phyloP scores from a whole-genome alignment of 2,329 filamentous ascomycete species.

The Phyllosticta citrichinensis region DNA sequence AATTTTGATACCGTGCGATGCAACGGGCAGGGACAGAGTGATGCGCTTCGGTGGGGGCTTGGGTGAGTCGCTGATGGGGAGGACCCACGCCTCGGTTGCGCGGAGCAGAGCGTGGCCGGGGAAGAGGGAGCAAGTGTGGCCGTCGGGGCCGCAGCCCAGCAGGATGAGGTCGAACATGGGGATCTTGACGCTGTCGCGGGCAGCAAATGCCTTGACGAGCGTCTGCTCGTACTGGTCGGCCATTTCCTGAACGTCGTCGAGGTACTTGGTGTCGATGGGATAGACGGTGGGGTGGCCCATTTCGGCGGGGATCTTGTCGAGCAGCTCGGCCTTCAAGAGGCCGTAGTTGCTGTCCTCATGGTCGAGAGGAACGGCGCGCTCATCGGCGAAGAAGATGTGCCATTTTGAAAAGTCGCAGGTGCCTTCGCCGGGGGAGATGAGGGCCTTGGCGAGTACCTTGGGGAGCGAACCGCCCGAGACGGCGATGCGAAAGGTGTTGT shows the following conservation, averaged over 20 bases:
- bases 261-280: constrained; percentile 59
- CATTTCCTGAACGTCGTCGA: constrained; percentile 78
- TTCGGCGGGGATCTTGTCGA: constrained; percentile 71
- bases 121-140: constrained; percentile 95
- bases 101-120: constrained; percentile 78
- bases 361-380: constrained; percentile 85
- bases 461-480: constrained; percentile 92
- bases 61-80: constrained; percentile 82
- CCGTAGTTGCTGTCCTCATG: constrained; percentile 91
- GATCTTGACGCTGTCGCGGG: constrained; percentile 84
- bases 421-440: constrained; percentile 50
- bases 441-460: constrained; percentile 72
- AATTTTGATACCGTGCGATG: constrained; percentile 75
- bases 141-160: constrained; percentile 88
- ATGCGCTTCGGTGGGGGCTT: constrained; percentile 89
- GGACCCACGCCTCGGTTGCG: constrained; percentile 84
- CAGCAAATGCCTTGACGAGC: constrained; percentile 77
- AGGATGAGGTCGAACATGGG: constrained; percentile 93
- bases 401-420: constrained; percentile 69
- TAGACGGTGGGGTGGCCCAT: constrained; percentile 61
- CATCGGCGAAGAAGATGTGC: constrained; percentile 98
- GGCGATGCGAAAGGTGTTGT: constrained; percentile 78
- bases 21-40: constrained; percentile 83
- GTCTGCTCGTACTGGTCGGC: constrained; percentile 89
- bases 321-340: constrained; percentile 74